Percentiles rank a stretch among this genome's conserved stretches.
phyloP scores from a whole-genome alignment of 345 rosid species.

The Salix dunnii region DNA sequence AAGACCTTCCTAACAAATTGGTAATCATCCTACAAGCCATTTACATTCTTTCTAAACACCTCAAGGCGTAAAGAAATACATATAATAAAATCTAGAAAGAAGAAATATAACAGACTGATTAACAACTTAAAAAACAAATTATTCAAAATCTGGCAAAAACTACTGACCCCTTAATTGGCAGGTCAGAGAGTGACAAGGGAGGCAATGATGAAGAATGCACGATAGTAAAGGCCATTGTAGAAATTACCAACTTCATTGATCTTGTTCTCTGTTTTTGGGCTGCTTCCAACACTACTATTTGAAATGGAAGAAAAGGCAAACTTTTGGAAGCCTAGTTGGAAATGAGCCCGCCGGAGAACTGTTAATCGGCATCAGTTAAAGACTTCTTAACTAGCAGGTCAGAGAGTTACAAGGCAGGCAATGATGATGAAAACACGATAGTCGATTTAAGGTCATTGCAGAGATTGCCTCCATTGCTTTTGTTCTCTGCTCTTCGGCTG shows the following conservation, averaged over 20 bases:
- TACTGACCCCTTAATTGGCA: background rate
- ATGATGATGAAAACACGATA: conserved; percentile 25
- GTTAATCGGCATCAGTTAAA: background rate
- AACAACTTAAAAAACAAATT: background rate
- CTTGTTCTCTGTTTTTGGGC: conserved; percentile 51
- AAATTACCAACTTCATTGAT: conserved; percentile 31
- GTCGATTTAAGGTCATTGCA: conserved; percentile 31
- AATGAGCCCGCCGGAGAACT: conserved; percentile 55
- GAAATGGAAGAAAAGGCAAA: conserved; percentile 63
- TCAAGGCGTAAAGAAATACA: background rate
- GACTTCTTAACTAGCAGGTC: background rate
- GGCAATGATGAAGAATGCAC: conserved; percentile 30
- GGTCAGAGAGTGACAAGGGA: conserved; percentile 14
- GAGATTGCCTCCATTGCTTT: conserved; percentile 22
- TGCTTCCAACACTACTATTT: conserved; percentile 82
- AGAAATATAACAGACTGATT: background rate
- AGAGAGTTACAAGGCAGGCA: conserved; percentile 22
- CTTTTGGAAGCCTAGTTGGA: conserved; percentile 67
- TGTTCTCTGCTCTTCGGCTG: conserved; percentile 56
- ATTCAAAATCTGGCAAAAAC: background rate
- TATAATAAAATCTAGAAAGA: background rate
- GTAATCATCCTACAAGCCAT: background rate
- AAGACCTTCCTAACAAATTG: background rate
- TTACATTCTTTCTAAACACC: background rate
- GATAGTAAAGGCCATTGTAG: conserved; percentile 26